Base-by-base conservation (phyloP, 1,284 basidiomycete species). In the Apiotrichum domesticum region DNA sequence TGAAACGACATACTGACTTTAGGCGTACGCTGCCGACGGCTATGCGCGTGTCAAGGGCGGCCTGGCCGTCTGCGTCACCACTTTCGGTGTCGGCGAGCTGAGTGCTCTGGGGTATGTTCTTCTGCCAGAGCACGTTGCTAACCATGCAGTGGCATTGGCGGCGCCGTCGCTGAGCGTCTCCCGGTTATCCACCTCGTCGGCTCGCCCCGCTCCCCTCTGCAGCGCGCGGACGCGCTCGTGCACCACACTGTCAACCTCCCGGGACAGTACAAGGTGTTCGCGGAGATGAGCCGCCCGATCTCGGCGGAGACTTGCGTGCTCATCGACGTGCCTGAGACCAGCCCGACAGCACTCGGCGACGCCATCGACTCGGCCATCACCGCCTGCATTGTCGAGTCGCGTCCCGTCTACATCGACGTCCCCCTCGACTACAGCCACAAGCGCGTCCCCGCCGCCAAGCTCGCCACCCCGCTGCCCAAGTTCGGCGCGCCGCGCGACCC, bases 181-280 rank as follows among this genome's bases (percentile, higher is more conserved):
- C 94, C 94, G 6, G 82, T 97, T 6, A 80, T 98, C 4, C 94
- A 97, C 72, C 83, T 98, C 52, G 94, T 88, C 46, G 94, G 94
- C 58, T 85, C 85, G 1, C 93, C 94, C 0, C 90, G 0, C 82
- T 95, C 35, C 89, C 90, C 55, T 87, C 91, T 68, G 87, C 54
- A 52, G 86, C 84, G 66, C 86, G 67, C 1, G 80, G 84, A 69
- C 85, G 87, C 61, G 89, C 88, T 37, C 96, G 54, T 59, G 15
- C 57, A 59, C 54, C 57, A 59, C 54, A 56, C 54, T 37, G 32
- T 55, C 54, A 59, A 59, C 54, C 51, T 56, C 33, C 57, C 57
- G 11, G 39, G 37, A 5, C 54, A 55, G 43, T 59, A 59, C 57
- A 32, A 14, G 33, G 39, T 49, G 10, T 59, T 93, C 73, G 78